Conservation (phyloP, 2,329 filamentous ascomycete genomes). For the Capronia americana region DNA sequence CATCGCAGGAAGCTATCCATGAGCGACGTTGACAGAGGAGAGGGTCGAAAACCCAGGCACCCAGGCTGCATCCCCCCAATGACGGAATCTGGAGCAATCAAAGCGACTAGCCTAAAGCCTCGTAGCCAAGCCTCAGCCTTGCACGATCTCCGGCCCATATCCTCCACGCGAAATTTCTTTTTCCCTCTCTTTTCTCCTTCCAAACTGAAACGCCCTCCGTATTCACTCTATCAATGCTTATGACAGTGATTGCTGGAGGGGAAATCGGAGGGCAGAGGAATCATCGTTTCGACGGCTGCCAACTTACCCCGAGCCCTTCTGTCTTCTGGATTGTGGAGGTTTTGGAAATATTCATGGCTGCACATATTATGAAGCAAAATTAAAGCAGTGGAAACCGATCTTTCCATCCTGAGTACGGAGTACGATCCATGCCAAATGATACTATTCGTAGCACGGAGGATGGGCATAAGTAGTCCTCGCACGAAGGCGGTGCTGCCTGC, state of each 20-base stretch:
- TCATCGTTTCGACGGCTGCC: slow-evolving; percentile 43
- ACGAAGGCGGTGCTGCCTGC: background rate
- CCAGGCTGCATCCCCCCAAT: background rate
- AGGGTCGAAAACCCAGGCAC: background rate
- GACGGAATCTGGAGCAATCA: slow-evolving; percentile 8
- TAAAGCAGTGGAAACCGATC: background rate
- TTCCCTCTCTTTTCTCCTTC: slow-evolving; percentile 46
- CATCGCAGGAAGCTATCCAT: background rate
- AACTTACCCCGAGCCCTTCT: slow-evolving; percentile 55
- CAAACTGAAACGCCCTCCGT: slow-evolving; percentile 53
- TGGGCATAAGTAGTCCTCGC: background rate
- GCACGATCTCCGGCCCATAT: background rate
- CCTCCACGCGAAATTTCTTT: slow-evolving; percentile 15
- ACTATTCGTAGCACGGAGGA: slow-evolving; percentile 1
- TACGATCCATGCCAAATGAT: background rate
- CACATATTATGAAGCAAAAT: slow-evolving; percentile 41
- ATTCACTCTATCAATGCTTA: slow-evolving; percentile 55
- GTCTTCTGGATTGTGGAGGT: slow-evolving; percentile 47
- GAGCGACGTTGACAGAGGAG: background rate
- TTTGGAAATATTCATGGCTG: slow-evolving; percentile 56
- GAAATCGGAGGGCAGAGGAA: slow-evolving; percentile 54
- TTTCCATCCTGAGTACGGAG: background rate
- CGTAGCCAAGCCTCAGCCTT: slow-evolving; percentile 17
- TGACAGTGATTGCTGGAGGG: slow-evolving; percentile 49
- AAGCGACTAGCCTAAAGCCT: background rate